These are phyloP conservation scores for Phytopythium ostracodes DNA, from an alignment of 352 stramenopile genomes.

Conservation along the genomic window DNA sequence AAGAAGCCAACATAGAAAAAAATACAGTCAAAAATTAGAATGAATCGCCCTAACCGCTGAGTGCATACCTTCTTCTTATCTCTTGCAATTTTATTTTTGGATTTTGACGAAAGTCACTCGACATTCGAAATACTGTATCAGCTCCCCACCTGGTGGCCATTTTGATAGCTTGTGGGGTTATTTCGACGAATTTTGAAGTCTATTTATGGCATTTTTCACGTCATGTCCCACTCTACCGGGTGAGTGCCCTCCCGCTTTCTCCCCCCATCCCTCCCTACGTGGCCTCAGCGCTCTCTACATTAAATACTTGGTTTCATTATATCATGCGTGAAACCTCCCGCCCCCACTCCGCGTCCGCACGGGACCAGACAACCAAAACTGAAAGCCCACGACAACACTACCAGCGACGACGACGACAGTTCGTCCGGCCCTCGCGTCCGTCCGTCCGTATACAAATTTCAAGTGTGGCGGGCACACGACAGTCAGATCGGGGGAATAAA, in stretches of 20 bases:
- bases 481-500: not conserved
- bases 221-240: not conserved
- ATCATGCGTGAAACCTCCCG: no score
- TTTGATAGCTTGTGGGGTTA: not conserved
- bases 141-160: not conserved
- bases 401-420: not conserved
- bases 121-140: no score
- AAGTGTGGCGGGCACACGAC: slow-evolving; percentile 1
- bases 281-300: not conserved
- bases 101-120: not conserved
- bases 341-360: no score
- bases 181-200: no score
- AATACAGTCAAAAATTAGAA: no score
- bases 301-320: slow-evolving; percentile 2
- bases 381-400: not conserved
- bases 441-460: not conserved
- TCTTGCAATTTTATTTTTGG: not conserved
- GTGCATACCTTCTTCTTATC: not conserved
- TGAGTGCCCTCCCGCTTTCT: not conserved
- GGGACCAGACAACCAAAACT: not conserved
- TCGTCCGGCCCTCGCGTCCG: not conserved
- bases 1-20: no score
- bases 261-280: no score
- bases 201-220: not conserved
- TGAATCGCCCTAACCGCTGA: no score